These are phyloP conservation scores for Aspergillus piperis DNA, from an alignment of 2,329 filamentous ascomycete species.

Conservation along the genomic window DNA sequence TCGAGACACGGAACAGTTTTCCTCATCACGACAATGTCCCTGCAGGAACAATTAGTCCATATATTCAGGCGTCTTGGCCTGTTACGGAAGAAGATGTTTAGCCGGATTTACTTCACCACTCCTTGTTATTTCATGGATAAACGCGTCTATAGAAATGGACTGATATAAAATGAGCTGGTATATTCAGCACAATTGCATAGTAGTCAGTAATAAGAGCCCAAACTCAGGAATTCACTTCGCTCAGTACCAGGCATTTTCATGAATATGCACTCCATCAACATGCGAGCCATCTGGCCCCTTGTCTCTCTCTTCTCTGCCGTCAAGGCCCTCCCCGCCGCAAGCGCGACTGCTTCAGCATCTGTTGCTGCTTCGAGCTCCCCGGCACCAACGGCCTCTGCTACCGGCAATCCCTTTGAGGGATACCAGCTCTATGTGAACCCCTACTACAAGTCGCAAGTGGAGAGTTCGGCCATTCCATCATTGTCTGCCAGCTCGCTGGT, in stretches of 20 bases:
- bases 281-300: constrained; percentile 23
- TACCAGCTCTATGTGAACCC: constrained; percentile 55
- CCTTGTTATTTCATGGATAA: constrained; percentile 17
- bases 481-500: constrained; percentile 56
- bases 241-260: background rate
- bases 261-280: constrained; percentile 17
- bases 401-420: constrained; percentile 56
- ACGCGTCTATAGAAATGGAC: background rate
- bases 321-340: constrained; percentile 22
- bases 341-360: constrained; percentile 14
- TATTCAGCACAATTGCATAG: background rate
- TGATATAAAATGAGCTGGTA: background rate
- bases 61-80: background rate
- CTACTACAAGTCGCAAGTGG: constrained; percentile 57
- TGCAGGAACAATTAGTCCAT: background rate
- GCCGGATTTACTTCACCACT: constrained; percentile 1
- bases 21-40: background rate
- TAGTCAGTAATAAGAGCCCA: too few species aligned
- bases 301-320: constrained; percentile 22
- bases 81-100: background rate
- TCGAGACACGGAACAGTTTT: background rate
- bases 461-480: constrained; percentile 61
- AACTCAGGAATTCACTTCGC: too few species aligned
- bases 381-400: constrained; percentile 20
- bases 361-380: constrained; percentile 20